phyloP scores from a whole-genome alignment of 805 yeast species.

The Yarrowia yakushimensis region DNA sequence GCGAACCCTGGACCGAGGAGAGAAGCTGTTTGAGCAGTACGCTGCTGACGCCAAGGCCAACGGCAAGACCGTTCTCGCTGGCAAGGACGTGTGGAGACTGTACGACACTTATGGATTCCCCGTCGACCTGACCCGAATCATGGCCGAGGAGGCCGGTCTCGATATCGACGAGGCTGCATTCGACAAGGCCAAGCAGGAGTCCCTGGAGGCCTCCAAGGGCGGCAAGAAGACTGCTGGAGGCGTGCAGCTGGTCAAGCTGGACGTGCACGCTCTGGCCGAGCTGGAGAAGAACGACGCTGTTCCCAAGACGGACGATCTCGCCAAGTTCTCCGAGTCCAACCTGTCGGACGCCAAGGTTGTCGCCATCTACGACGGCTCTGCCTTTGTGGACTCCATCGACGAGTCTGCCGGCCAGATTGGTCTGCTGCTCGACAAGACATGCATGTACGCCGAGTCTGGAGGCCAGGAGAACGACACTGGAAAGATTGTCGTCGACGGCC shows the following conservation, averaged over 20 bases:
- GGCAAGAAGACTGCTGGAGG: slow-evolving; percentile 58
- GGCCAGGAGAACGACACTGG: slow-evolving; percentile 98
- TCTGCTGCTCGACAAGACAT: slow-evolving; percentile 79
- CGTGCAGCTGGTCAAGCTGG: slow-evolving; percentile 66
- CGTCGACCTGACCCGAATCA: slow-evolving; percentile 91
- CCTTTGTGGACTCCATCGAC: slow-evolving; percentile 51
- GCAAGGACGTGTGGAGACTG: slow-evolving; percentile 96
- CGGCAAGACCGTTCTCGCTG: slow-evolving; percentile 72
- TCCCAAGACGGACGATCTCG: slow-evolving; percentile 78
- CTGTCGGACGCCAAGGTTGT: slow-evolving; percentile 66
- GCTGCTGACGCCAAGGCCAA: slow-evolving; percentile 77
- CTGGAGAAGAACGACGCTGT: slow-evolving; percentile 54
- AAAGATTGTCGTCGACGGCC: slow-evolving; percentile 81
- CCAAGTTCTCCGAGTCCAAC: slow-evolving; percentile 64
- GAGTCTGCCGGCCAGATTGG: slow-evolving; percentile 60
- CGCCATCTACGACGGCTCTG: slow-evolving; percentile 62
- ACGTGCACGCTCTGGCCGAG: slow-evolving; percentile 82
- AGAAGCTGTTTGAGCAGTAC: slow-evolving; percentile 89
- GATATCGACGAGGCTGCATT: slow-evolving; percentile 89
- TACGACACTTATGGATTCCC: slow-evolving; percentile 99
- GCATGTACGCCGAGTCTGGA: slow-evolving; percentile 98
- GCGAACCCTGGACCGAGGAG: slow-evolving; percentile 96
- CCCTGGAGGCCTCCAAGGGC: slow-evolving; percentile 94
- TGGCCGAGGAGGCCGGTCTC: slow-evolving; percentile 98
- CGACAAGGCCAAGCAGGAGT: slow-evolving; percentile 82